phyloP scores from a whole-genome alignment of 2,329 filamentous ascomycete species.

The Talaromyces sp. region DNA sequence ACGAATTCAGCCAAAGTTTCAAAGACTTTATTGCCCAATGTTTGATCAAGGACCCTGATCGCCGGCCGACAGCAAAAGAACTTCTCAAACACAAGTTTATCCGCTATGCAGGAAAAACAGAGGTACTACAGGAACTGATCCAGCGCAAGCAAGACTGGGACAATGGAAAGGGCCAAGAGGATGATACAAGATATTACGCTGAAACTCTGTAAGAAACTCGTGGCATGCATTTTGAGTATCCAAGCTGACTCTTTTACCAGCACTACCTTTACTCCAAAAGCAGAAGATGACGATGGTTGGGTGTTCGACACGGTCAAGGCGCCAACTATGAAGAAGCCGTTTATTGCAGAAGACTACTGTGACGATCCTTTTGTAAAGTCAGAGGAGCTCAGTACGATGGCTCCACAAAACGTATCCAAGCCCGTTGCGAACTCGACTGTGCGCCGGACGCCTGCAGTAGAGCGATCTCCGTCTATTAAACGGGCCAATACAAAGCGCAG shows the following conservation, averaged over 20 bases:
- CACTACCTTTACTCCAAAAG: constrained; percentile 58
- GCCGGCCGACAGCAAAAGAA: constrained; percentile 77
- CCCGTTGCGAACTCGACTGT: constrained; percentile 57
- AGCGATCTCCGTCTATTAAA: constrained; percentile 36
- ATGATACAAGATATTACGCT: constrained; percentile 81
- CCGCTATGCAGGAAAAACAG: constrained; percentile 76
- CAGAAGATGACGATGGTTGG: constrained; percentile 83
- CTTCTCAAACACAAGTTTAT: constrained; percentile 86
- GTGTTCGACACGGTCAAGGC: constrained; percentile 89
- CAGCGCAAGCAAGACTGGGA: constrained; percentile 76
- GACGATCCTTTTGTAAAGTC: constrained; percentile 35
- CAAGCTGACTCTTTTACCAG: constrained; percentile 27
- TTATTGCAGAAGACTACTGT: constrained; percentile 28
- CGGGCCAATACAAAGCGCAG: constrained; percentile 36
- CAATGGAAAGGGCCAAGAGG: constrained; percentile 62
- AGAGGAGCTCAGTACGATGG: constrained; percentile 32
- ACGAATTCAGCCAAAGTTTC: constrained; percentile 77
- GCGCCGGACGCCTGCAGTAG: constrained; percentile 41
- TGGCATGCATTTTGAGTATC: not conserved
- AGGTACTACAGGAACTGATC: constrained; percentile 81
- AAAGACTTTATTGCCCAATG: constrained; percentile 91
- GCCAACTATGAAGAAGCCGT: constrained; percentile 41
- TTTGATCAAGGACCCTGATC: constrained; percentile 85
- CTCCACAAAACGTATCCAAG: constrained; percentile 42
- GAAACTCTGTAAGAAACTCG: constrained; percentile 65